Conservation (phyloP, 208 protist genomes). For the Leishmania aethiopica region DNA sequence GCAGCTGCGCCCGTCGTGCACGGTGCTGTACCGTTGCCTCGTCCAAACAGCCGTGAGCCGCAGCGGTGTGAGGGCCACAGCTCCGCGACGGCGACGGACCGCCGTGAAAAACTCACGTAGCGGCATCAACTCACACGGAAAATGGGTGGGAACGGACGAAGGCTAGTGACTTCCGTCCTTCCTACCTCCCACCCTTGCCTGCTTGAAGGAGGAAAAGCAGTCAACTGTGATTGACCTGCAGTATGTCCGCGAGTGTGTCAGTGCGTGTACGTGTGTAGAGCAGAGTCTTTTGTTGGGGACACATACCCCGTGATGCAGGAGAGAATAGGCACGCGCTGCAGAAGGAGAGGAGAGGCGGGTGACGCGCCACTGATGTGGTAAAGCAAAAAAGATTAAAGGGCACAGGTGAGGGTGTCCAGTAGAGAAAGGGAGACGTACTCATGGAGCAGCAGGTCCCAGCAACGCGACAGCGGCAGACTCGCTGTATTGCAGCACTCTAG, state of each 20-base stretch:
- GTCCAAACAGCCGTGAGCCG: not conserved
- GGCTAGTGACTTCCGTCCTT: not conserved
- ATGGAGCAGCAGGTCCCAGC: not conserved
- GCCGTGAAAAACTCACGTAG: conserved; percentile 3
- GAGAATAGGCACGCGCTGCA: not conserved
- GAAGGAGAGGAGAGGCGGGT: not conserved
- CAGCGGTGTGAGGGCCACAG: not conserved
- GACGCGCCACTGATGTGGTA: not conserved
- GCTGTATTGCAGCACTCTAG: not conserved
- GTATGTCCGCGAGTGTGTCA: not conserved
- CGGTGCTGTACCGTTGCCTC: not conserved
- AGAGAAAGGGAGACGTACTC: not conserved
- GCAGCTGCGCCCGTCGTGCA: not conserved
- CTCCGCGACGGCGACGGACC: not conserved
- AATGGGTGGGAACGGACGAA: not conserved
- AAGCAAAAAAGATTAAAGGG: not conserved
- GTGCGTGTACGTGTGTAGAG: not conserved
- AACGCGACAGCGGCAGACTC: not conserved
- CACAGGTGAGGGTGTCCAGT: not conserved
- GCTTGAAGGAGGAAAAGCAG: not conserved
- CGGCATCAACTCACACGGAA: not conserved
- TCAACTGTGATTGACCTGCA: not conserved
- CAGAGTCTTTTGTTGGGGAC: not conserved
- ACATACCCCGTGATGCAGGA: not conserved
- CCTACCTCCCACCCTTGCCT: not conserved